A percentile compares a stretch with the other conserved stretches of the same genome.
Conservation (phyloP, 2,329 filamentous ascomycete species). For the Laburnicola sp. region DNA sequence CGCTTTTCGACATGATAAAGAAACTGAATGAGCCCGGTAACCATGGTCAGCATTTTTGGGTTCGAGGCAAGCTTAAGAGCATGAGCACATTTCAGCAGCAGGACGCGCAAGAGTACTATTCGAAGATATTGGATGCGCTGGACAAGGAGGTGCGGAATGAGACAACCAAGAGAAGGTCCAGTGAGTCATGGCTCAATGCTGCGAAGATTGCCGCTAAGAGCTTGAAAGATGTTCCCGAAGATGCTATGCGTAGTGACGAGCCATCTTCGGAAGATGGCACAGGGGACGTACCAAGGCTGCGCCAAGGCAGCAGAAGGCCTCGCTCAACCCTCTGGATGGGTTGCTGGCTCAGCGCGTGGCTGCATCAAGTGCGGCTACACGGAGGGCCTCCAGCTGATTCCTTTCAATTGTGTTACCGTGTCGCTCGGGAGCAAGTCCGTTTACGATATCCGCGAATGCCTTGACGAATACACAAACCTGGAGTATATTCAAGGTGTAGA, state of each 20-base stretch:
- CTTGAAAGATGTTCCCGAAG: slow-evolving; percentile 20
- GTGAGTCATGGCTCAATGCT: slow-evolving; percentile 36
- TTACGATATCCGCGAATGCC: slow-evolving; percentile 74
- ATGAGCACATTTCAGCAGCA: slow-evolving; percentile 97
- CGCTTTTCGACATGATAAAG: slow-evolving; percentile 67
- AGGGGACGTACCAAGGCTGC: slow-evolving; percentile 6
- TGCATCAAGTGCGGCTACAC: slow-evolving; percentile 85
- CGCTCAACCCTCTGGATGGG: slow-evolving; percentile 82
- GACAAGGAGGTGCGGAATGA: slow-evolving; percentile 69
- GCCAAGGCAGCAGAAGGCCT: slow-evolving; percentile 19
- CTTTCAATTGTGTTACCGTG: slow-evolving; percentile 91
- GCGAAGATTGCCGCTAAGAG: slow-evolving; percentile 31
- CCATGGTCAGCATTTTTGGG: slow-evolving; percentile 79
- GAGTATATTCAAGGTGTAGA: slow-evolving; percentile 88
- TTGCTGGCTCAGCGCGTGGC: slow-evolving; percentile 85
- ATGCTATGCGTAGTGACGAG: slow-evolving; percentile 10
- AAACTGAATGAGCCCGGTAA: slow-evolving; percentile 70
- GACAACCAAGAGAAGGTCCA: slow-evolving; percentile 47
- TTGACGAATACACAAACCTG: slow-evolving; percentile 82
- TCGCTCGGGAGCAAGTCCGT: slow-evolving; percentile 67
- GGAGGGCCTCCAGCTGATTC: slow-evolving; percentile 84
- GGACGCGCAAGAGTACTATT: slow-evolving; percentile 96
- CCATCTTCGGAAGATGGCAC: slow-evolving; percentile 8
- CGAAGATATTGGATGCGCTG: slow-evolving; percentile 81
- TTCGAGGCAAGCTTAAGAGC: slow-evolving; percentile 77